A percentile compares a stretch with the other conserved stretches of the same genome.
phyloP scores from a whole-genome alignment of 305 asterid species.

The Fraxinus xanthoxyloides region DNA sequence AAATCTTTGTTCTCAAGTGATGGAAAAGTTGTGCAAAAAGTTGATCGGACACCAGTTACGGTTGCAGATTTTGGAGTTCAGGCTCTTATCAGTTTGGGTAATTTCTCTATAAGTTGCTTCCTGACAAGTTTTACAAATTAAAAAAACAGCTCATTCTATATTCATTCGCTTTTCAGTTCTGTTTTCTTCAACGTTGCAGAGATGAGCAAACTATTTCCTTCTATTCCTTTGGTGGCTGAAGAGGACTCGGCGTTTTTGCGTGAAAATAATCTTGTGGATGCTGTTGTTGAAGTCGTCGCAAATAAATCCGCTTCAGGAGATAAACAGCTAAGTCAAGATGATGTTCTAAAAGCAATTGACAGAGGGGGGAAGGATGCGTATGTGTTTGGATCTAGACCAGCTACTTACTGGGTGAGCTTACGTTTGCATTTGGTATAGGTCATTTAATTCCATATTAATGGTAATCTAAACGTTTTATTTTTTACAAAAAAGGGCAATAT shows the following conservation, averaged over 20 bases:
- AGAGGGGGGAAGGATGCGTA: constrained; percentile 89
- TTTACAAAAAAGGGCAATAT: background rate
- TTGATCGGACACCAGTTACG: constrained; percentile 88
- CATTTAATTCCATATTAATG: background rate
- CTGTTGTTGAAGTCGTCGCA: constrained; percentile 59
- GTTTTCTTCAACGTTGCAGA: constrained; percentile 41
- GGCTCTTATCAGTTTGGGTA: constrained; percentile 93
- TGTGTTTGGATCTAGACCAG: constrained; percentile 62
- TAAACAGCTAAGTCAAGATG: constrained; percentile 46
- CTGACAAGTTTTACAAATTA: background rate
- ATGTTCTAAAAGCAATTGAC: constrained; percentile 72
- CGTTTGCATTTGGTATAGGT: background rate
- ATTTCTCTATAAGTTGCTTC: constrained; percentile 2
- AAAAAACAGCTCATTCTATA: background rate
- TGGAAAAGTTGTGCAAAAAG: constrained; percentile 60
- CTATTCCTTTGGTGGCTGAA: constrained; percentile 94
- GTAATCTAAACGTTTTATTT: background rate
- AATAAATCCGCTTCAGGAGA: constrained; percentile 43
- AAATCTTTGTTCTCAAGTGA: constrained; percentile 62
- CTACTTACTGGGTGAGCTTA: constrained; percentile 86
- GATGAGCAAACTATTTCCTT: constrained; percentile 69
- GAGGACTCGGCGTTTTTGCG: constrained; percentile 85
- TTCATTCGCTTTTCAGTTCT: background rate
- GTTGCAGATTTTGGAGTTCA: constrained; percentile 97
- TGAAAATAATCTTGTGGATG: constrained; percentile 66